phyloP scores from a whole-genome alignment of 352 stramenopile species.

The Phytophthora tentaculata region DNA sequence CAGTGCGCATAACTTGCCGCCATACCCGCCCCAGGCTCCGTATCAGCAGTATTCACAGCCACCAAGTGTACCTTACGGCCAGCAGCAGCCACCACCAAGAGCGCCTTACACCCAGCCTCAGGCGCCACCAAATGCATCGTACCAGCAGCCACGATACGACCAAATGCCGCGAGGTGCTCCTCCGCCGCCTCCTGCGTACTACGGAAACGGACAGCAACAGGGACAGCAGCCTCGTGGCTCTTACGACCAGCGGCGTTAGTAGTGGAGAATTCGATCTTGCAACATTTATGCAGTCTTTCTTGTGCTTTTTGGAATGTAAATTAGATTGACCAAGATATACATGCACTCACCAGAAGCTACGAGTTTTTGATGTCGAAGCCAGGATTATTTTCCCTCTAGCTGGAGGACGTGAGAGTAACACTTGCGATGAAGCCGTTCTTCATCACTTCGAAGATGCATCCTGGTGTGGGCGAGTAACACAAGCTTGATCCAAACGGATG shows the following conservation, averaged over 20 bases:
- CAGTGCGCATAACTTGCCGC: constrained; percentile 35
- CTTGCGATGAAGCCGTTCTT: constrained; percentile 82
- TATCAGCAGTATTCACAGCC: constrained; percentile 40
- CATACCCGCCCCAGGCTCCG: constrained; percentile 31
- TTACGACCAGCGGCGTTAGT: constrained; percentile 41
- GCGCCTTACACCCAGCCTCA: constrained; percentile 19
- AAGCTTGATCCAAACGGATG: constrained; percentile 83
- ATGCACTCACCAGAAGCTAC: no score
- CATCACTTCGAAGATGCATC: constrained; percentile 86
- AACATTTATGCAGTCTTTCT: constrained; percentile 22
- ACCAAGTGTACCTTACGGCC: constrained; percentile 18
- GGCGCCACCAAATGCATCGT: constrained; percentile 13
- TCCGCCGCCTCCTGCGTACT: constrained; percentile 22
- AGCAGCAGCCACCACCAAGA: constrained; percentile 21
- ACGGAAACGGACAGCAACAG: constrained; percentile 32
- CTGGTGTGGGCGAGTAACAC: constrained; percentile 75
- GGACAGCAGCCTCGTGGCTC: constrained; percentile 40
- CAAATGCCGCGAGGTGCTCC: constrained; percentile 17
- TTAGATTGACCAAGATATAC: constrained; percentile 34
- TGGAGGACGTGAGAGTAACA: constrained; percentile 57
- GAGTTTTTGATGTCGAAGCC: no score
- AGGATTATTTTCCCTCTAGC: no score
- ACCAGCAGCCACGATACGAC: constrained; percentile 24
- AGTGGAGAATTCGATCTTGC: constrained; percentile 24
- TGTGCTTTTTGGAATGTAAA: constrained; percentile 40